phyloP scores from a whole-genome alignment of 1,284 basidiomycete species.

The Tilletia horrida region DNA sequence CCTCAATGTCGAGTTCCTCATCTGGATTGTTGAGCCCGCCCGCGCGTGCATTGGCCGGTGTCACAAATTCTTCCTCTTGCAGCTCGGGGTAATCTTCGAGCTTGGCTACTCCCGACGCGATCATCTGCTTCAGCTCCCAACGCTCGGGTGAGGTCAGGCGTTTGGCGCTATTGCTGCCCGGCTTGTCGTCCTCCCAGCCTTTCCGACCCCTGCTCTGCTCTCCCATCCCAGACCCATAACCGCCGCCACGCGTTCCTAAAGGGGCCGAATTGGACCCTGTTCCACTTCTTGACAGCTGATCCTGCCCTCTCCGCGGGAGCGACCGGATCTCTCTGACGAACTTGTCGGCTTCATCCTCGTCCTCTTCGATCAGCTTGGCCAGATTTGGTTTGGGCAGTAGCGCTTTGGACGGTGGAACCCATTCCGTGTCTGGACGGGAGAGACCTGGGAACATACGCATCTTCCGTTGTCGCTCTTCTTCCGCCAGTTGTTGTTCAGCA shows the following conservation, averaged over 20 bases:
- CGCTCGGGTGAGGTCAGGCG: conserved; percentile 92
- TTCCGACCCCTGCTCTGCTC: conserved; percentile 9
- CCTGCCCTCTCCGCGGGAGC: conserved; percentile 26
- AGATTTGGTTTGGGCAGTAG: conserved; percentile 6
- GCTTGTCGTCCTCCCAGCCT: conserved; percentile 31
- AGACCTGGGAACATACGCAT: conserved; percentile 86
- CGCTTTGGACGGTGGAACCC: conserved; percentile 57
- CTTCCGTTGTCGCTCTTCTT: conserved; percentile 68
- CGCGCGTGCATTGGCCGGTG: conserved; percentile 35
- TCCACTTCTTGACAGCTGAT: conserved; percentile 22
- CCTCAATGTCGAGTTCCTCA: conserved; percentile 86
- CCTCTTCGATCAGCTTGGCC: conserved; percentile 51
- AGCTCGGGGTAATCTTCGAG: conserved; percentile 94
- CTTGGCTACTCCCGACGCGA: conserved; percentile 86
- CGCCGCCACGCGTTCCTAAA: conserved; percentile 35
- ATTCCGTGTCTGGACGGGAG: conserved; percentile 70
- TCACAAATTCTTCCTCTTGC: conserved; percentile 63
- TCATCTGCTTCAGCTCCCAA: conserved; percentile 98
- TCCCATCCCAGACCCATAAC: conserved; percentile 8
- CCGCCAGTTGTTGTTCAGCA: conserved; percentile 33
- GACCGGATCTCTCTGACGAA: conserved; percentile 4
- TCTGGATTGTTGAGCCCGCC: conserved; percentile 38
- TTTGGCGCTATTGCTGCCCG: conserved; percentile 63
- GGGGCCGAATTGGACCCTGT: conserved; percentile 60
- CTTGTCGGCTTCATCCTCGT: conserved; percentile 60